Evolutionary conservation across 2,329 filamentous ascomycete species (phyloP), one percentile per base, ranked within the genome.

Genomic region (Diaporthe ampelina): DNA sequence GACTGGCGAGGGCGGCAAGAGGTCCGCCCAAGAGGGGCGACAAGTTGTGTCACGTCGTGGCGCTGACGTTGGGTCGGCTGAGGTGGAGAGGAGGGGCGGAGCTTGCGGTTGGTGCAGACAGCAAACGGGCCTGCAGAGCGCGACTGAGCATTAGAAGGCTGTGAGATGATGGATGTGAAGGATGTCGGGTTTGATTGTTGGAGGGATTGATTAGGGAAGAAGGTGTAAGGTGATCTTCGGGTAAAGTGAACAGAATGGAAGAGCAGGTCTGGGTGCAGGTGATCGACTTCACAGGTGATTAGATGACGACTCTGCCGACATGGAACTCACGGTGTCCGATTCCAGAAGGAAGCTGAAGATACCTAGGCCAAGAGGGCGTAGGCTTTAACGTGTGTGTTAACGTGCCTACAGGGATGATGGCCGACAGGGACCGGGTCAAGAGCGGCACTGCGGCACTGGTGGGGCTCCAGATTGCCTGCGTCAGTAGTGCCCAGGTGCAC

Each of bases 61-160:
- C 10, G 43, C 11, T 72, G 70, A 63, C 57, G 70, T 72, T 72
- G 57, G 57, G 48, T 54, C n/a, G 63, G 70, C 24, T 24, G 48
- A 72, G 70, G 57, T 72, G 43, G 45, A 32, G 70, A 59, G 35
- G 70, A 59, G 48, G 70, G 70, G 70, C 70, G 43, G 59, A 56
- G 45, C 57, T 72, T 19, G 43, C n/a, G 2, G 63, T 68, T 68
- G 63, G 63, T 54, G 48, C 63, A 21, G n/a, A 21, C 19, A n/a
- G 48, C 35, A n/a, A 24, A 35, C 15, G 9, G 48, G 19, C n/a
- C 63, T 37, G 7, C 48, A 56, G 17, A 43, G 57, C 37, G 15
- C 57, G 9, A 15, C 17, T 24, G 58, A 10, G 57, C 37, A 72
- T 72, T 24, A 72, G 57, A 56, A 43, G 59, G 50, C 17, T 32